Percentiles rank a stretch among this genome's conserved stretches.
Conservation (phyloP, 1,139 yeast species). For the Taphrina populina region DNA sequence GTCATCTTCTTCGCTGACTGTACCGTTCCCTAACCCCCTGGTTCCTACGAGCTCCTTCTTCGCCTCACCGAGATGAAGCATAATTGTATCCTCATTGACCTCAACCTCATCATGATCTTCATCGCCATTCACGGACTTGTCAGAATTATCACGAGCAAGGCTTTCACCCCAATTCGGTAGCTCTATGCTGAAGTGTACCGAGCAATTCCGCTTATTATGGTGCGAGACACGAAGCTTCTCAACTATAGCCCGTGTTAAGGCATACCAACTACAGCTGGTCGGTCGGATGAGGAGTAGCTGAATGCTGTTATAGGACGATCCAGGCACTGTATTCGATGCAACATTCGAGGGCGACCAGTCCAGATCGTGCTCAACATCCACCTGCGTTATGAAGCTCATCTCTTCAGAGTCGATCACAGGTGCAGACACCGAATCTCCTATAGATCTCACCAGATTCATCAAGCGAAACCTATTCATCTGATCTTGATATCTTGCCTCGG, state of each 20-base stretch:
- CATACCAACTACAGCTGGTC: constrained; percentile 11
- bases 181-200: constrained; percentile 16
- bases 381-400: too few species aligned
- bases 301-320: background rate
- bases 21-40: too few species aligned
- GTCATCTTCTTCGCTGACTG: too few species aligned
- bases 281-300: background rate
- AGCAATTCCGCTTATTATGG: background rate
- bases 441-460: too few species aligned
- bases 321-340: background rate
- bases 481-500: too few species aligned
- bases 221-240: constrained; percentile 8
- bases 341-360: background rate
- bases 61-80: too few species aligned
- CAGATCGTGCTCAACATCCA: background rate
- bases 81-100: background rate
- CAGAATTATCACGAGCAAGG: too few species aligned
- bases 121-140: background rate
- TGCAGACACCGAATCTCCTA: too few species aligned
- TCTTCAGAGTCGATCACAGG: too few species aligned
- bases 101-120: background rate
- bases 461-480: too few species aligned
- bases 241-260: constrained; percentile 5
- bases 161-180: constrained; percentile 11
- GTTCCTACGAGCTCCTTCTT: too few species aligned